Percentiles rank a stretch among this genome's conserved stretches.
Conservation (phyloP, 2,329 filamentous ascomycete genomes). For the Arthrobotrys conoides region DNA sequence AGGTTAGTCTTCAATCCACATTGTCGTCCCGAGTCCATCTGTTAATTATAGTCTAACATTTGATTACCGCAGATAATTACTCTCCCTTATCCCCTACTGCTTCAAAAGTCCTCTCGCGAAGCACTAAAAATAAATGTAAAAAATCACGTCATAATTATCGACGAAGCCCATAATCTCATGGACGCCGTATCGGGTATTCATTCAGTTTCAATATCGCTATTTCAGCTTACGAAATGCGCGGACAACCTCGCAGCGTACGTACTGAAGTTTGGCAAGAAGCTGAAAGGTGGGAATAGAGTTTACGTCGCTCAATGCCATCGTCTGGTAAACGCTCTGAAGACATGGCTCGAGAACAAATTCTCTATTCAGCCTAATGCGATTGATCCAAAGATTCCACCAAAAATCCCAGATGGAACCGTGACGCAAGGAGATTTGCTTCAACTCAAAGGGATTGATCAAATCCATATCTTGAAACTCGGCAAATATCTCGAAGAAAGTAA, state of each 20-base stretch:
- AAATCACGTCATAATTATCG: constrained; percentile 91
- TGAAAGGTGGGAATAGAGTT: constrained; percentile 91
- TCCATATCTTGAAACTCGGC: constrained; percentile 91
- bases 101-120: constrained; percentile 89
- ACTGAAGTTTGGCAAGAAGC: constrained; percentile 85
- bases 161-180: constrained; percentile 98
- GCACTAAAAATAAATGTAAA: constrained; percentile 88
- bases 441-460: constrained; percentile 90
- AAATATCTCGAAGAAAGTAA: constrained; percentile 92
- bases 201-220: constrained; percentile 80
- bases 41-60: neutral
- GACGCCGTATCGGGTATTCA: constrained; percentile 91
- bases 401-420: constrained; percentile 75
- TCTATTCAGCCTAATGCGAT: constrained; percentile 63
- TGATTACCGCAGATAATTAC: constrained; percentile 77
- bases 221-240: constrained; percentile 80
- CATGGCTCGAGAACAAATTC: constrained; percentile 75
- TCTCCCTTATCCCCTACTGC: constrained; percentile 88
- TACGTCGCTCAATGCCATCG: constrained; percentile 90
- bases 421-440: constrained; percentile 80
- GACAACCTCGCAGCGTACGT: constrained; percentile 85
- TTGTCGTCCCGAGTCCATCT: neutral
- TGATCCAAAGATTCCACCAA: constrained; percentile 66
- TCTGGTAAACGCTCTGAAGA: constrained; percentile 82
- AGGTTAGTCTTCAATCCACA: constrained; percentile 69